Percentiles rank a stretch among this genome's conserved stretches.
phyloP scores from a whole-genome alignment of 805 yeast species.

The Yueomyces sinensis region DNA sequence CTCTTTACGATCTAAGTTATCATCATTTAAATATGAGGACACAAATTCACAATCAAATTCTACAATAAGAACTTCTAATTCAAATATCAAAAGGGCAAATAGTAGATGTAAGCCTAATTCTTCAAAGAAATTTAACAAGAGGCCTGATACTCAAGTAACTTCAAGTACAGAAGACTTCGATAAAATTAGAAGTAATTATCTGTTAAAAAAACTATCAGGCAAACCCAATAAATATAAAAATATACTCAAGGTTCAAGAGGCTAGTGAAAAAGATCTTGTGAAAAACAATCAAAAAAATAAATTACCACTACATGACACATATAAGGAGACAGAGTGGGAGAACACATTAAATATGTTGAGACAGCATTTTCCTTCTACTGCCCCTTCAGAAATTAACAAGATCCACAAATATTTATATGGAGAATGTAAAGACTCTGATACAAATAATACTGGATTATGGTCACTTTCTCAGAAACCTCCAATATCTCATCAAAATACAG shows the following conservation, averaged over 20 bases:
- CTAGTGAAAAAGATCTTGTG: background rate
- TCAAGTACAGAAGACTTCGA: too few relatives aligned
- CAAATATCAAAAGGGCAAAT: too few relatives aligned
- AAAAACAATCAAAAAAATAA: background rate
- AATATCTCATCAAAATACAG: background rate
- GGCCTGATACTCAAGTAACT: too few relatives aligned
- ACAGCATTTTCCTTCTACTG: slow-evolving; percentile 13
- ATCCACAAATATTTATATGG: slow-evolving; percentile 18
- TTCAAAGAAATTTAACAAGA: too few relatives aligned
- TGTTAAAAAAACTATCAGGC: slow-evolving; percentile 19
- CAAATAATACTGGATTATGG: slow-evolving; percentile 8
- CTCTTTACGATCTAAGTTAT: slow-evolving; percentile 7
- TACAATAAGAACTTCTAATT: too few relatives aligned
- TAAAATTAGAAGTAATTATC: slow-evolving; percentile 6
- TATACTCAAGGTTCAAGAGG: slow-evolving; percentile 7
- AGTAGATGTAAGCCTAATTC: too few relatives aligned
- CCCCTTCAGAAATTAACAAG: slow-evolving; percentile 10
- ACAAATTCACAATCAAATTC: background rate
- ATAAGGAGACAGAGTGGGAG: slow-evolving; percentile 21
- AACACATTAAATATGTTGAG: slow-evolving; percentile 7
- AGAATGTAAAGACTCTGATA: slow-evolving; percentile 2
- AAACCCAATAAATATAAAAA: slow-evolving; percentile 19
- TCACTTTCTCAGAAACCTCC: slow-evolving; percentile 12
- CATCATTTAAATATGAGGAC: slow-evolving; percentile 10
- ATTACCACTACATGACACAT: slow-evolving; percentile 9